These are phyloP conservation scores for Eugenia klotzschiana DNA, from an alignment of 441 rosid species.

Conservation along the genomic window DNA sequence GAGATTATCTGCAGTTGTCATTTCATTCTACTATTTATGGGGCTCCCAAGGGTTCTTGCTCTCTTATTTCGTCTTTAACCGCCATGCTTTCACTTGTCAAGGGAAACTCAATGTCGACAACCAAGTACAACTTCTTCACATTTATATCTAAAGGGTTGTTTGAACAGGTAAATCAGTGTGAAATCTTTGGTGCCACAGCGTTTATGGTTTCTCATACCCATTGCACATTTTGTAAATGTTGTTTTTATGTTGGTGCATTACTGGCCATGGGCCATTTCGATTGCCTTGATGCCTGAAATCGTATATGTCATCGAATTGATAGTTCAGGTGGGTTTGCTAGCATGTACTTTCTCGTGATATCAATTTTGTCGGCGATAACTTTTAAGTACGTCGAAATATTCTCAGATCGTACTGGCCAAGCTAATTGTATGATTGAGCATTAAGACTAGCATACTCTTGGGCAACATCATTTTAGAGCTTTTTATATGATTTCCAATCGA, in stretches of 20 bases:
- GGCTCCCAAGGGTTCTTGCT: neutral
- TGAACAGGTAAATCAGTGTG: constrained; percentile 60
- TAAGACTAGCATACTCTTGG: neutral
- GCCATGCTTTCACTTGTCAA: constrained; percentile 16
- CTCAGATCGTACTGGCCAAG: neutral
- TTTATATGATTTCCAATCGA: neutral
- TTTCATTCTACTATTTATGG: neutral
- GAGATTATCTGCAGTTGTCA: neutral
- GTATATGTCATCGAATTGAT: constrained; percentile 26
- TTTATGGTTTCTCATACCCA: neutral
- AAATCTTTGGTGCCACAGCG: neutral
- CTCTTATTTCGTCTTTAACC: constrained; percentile 6
- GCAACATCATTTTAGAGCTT: neutral
- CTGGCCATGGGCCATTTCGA: neutral
- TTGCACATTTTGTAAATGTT: neutral
- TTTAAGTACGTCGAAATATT: constrained; percentile 45
- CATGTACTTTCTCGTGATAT: constrained; percentile 79
- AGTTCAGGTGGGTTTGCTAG: constrained; percentile 98
- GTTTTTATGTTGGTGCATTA: neutral
- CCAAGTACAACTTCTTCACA: constrained; percentile 88
- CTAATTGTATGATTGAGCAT: neutral
- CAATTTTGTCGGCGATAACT: constrained; percentile 85
- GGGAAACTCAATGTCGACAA: constrained; percentile 93
- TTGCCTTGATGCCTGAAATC: constrained; percentile 19
- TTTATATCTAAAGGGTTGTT: constrained; percentile 94